phyloP scores from a whole-genome alignment of 345 rosid genomes.

The Gossypioides kirkii region DNA sequence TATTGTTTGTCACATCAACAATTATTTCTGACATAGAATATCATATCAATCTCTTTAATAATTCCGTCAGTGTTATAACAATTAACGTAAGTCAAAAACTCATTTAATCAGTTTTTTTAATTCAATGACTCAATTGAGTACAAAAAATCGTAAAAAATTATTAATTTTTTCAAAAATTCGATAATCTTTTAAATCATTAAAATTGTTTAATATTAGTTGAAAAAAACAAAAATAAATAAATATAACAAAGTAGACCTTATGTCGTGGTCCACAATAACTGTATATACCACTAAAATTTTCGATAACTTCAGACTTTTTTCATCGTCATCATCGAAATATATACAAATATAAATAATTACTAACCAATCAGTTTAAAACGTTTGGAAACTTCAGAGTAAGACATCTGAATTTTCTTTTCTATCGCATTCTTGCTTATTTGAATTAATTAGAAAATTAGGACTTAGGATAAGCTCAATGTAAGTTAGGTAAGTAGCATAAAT shows the following conservation, averaged over 20 bases:
- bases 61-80: rapidly evolving
- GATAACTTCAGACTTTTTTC: neutral
- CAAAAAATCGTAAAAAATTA: no score
- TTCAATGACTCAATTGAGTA: no score
- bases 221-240: no score
- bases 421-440: neutral
- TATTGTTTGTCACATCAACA: rapidly evolving
- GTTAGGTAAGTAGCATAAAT: neutral
- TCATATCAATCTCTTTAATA: no score
- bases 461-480: neutral
- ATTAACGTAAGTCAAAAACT: no score
- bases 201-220: no score
- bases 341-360: neutral
- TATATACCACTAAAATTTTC: neutral
- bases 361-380: neutral
- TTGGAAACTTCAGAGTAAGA: neutral
- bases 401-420: neutral
- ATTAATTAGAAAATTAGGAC: neutral
- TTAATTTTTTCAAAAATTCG: no score
- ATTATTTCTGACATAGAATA: no score
- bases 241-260: no score
- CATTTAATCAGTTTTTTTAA: no score
- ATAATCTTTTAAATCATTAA: no score
- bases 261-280: no score
- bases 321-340: neutral